Conservation (phyloP, 164 flowering plant genomes). For the Vitis labrusca region DNA sequence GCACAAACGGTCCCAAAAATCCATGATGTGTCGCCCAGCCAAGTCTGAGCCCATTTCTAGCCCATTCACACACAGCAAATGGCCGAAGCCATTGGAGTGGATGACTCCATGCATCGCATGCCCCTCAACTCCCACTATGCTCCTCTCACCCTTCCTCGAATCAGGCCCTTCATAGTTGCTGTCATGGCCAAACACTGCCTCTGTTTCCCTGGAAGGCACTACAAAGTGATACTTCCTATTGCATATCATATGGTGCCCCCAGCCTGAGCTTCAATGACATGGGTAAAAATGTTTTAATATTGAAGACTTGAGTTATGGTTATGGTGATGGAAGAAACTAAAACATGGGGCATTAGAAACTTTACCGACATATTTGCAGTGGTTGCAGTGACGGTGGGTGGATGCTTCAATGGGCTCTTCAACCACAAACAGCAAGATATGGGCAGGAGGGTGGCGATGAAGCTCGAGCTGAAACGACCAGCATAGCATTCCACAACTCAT, state of each 20-base stretch:
- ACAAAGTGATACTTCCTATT: constrained; percentile 85
- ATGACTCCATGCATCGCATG: constrained; percentile 88
- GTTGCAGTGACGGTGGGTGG: constrained; percentile 53
- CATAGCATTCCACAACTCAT: constrained; percentile 30
- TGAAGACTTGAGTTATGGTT: too few species aligned
- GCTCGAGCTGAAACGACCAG: constrained; percentile 90
- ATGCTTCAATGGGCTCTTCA: constrained; percentile 62
- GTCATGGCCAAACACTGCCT: constrained; percentile 27
- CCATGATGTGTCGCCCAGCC: constrained; percentile 74
- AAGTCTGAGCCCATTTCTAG: constrained; percentile 64
- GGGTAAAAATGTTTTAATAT: too few species aligned
- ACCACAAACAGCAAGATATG: constrained; percentile 60
- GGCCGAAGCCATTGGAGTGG: constrained; percentile 93
- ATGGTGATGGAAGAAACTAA: too few species aligned
- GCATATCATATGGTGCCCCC: constrained; percentile 90
- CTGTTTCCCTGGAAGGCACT: constrained; percentile 67
- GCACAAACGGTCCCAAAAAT: constrained; percentile 89
- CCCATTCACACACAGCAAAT: constrained; percentile 78
- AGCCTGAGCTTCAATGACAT: constrained; percentile 50
- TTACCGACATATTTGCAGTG: constrained; percentile 85
- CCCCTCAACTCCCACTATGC: constrained; percentile 46
- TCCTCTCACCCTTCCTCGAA: constrained; percentile 23
- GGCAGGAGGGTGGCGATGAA: constrained; percentile 58
- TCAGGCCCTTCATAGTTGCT: constrained; percentile 2
- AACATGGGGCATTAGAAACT: background rate